Conservation (phyloP, 306 rosid species). For the Myrica gale region DNA sequence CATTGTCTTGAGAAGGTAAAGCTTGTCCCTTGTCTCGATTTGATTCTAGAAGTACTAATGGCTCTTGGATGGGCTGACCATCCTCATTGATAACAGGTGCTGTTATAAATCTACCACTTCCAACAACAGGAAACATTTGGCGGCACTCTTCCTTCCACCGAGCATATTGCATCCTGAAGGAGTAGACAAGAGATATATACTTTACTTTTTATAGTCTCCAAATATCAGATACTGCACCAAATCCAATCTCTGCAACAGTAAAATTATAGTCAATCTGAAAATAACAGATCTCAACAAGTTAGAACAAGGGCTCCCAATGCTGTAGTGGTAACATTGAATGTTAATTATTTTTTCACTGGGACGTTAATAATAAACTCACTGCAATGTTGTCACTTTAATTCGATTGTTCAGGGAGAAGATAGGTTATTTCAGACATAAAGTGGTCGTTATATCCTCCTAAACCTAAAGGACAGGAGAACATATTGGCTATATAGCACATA, state of each 20-base stretch:
- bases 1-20: constrained; percentile 40
- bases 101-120: constrained; percentile 90
- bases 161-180: constrained; percentile 71
- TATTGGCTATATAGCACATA: background rate
- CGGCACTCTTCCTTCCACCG: constrained; percentile 81
- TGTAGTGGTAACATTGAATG: too few species aligned
- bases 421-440: background rate
- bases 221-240: background rate
- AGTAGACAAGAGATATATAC: constrained; percentile 19
- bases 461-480: background rate
- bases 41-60: constrained; percentile 64
- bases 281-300: too few species aligned
- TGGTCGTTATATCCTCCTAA: background rate
- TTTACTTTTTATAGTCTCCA: constrained; percentile 11
- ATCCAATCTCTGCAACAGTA: background rate
- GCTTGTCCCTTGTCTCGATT: constrained; percentile 43
- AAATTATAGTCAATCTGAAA: background rate
- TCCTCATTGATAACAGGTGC: constrained; percentile 81
- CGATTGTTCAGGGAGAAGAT: background rate
- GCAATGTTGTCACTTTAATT: background rate
- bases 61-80: constrained; percentile 84
- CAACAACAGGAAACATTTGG: constrained; percentile 82
- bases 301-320: too few species aligned
- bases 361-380: background rate
- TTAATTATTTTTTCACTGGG: too few species aligned